Evolutionary conservation across 495 filamentous ascomycete species (phyloP), one percentile per base, ranked within the genome.

Genomic region (Hypoxylon cercidicola): DNA sequence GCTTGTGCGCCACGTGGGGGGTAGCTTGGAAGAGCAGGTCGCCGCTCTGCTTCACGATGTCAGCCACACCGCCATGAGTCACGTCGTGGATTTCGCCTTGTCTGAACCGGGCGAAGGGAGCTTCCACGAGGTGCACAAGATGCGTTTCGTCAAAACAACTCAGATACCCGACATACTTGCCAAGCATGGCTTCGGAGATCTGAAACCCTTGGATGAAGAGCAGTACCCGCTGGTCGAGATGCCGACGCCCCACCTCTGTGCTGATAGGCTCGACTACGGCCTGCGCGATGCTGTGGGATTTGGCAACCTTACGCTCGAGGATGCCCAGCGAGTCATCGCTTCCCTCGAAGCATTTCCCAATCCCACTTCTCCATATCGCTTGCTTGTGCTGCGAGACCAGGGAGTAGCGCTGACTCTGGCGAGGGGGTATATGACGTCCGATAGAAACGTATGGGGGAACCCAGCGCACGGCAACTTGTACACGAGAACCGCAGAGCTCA

Each of bases 31-130:
- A 23, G 78, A 81, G 55, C 78, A 81, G 61, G 68, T 77, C 12
- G 73, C 77, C n/a, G 78, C 74, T 32, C 71, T 81, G 32, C 73
- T 81, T 1, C 78, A 81, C 43, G 78, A 81, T 55, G 74, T 81
- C 58, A 74, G 69, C 55, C 78, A 81, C 55, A 81, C 78, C 30
- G 69, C 64, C 39, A 71, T 81, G 60, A 81, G 78, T 41, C 78
- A 81, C 56, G 78, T 79, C 25, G 70, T 78, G 5, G 78, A 81
- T 40, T 64, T 68, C 46, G 78, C 76, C 5, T 65, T 81, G 0
- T 76, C 75, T 21, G 62, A 78, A 21, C 76, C 78, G 8, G 75
- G 75, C 5, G 75, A 77, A 49, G 75, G 62, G 34, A 81, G 78
- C 45, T 81, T 70, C 43, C 78, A 81, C 60, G 78, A 81, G 57